These are phyloP conservation scores for Hyaloperonospora arabidopsidis DNA, from an alignment of 352 stramenopile species.

Conservation along the genomic window DNA sequence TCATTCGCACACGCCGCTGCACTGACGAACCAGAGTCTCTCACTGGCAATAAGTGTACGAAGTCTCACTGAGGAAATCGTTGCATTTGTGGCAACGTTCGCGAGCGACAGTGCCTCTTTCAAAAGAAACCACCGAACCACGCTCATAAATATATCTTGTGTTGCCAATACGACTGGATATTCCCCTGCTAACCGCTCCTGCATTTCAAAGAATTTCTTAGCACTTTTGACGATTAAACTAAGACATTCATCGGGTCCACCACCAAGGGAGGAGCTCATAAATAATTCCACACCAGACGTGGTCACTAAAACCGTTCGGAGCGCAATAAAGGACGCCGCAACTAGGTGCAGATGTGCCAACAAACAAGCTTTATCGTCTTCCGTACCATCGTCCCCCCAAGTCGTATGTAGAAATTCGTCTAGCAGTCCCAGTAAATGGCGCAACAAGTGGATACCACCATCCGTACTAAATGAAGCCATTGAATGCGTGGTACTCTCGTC, in stretches of 20 bases:
- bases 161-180: constrained; percentile 46
- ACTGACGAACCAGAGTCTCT: constrained; percentile 43
- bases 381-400: constrained; percentile 8
- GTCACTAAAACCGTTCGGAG: constrained; percentile 35
- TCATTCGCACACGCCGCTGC: constrained; percentile 53
- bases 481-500: neutral
- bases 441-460: constrained; percentile 50
- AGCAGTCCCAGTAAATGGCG: constrained; percentile 44
- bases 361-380: constrained; percentile 27
- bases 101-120: constrained; percentile 32
- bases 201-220: constrained; percentile 55
- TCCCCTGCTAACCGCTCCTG: constrained; percentile 42
- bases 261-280: constrained; percentile 37
- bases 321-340: constrained; percentile 34
- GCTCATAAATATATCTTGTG: constrained; percentile 48
- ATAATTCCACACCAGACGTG: constrained; percentile 30
- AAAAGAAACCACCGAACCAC: constrained; percentile 53
- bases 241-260: constrained; percentile 48
- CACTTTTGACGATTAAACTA: constrained; percentile 40
- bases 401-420: constrained; percentile 44
- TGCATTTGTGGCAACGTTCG: constrained; percentile 3
- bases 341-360: constrained; percentile 36
- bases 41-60: constrained; percentile 20
- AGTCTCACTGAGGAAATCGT: constrained; percentile 4
- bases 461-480: constrained; percentile 16